A percentile compares a stretch with the other conserved stretches of the same genome.
Conservation (phyloP, 2,329 filamentous ascomycete species). For the Zasmidium angulare region DNA sequence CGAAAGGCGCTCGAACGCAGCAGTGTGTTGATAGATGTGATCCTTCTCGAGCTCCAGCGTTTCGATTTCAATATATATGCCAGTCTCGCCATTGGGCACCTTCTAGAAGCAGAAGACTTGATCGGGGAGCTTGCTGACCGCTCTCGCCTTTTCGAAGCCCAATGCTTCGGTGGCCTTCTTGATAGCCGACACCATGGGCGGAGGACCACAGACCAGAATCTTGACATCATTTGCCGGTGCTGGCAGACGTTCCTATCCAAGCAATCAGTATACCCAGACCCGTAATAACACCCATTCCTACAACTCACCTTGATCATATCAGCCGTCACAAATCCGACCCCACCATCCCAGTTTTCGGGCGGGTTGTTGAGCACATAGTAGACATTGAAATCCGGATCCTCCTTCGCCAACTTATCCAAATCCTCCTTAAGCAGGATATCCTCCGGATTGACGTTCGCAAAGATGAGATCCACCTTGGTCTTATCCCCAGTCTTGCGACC, state of each 20-base stretch:
- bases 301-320: slow-evolving; percentile 87
- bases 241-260: slow-evolving; percentile 69
- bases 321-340: slow-evolving; percentile 88
- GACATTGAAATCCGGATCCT: slow-evolving; percentile 80
- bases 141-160: slow-evolving; percentile 87
- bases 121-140: slow-evolving; percentile 96
- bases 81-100: no score
- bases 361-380: slow-evolving; percentile 98
- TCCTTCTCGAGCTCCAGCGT: neutral
- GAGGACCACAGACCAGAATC: slow-evolving; percentile 90
- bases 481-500: slow-evolving; percentile 57
- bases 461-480: slow-evolving; percentile 91
- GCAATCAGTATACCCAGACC: slow-evolving; percentile 10
- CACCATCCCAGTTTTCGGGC: slow-evolving; percentile 85
- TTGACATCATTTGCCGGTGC: slow-evolving; percentile 84
- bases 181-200: slow-evolving; percentile 93
- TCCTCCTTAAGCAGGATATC: slow-evolving; percentile 95
- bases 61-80: neutral
- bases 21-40: neutral
- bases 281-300: neutral
- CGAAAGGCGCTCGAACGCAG: slow-evolving; percentile 2
- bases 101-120: slow-evolving; percentile 93
- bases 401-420: slow-evolving; percentile 72
- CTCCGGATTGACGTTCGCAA: slow-evolving; percentile 90
- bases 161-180: slow-evolving; percentile 92